Base-by-base conservation (phyloP, 805 yeast genomes). In the Saccharomyces mikatae region DNA sequence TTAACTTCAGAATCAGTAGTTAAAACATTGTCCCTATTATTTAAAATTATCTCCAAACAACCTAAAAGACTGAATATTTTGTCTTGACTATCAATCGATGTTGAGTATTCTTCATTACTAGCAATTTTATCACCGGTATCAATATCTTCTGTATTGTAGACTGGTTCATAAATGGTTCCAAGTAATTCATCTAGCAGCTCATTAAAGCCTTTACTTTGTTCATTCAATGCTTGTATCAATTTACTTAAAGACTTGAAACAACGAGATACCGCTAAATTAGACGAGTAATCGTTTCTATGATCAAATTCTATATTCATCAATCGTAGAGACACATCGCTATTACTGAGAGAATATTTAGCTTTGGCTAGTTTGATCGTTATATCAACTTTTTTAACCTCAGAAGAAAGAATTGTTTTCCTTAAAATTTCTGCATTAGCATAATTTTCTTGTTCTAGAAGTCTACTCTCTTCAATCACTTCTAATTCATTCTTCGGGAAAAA, bases 91-190 rank as follows among this genome's bases (percentile, higher is more conserved):
- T 81, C 80, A 50, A 92, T 73, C 0, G 96, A 83, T 4, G 78
- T 79, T 11, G 81, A 83, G 68, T 91, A 94, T 62, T 90, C 97
- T 50, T 82, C 86, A 13, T 91, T 90, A 52, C 84, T 82, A 14
- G 63, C 68, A 2, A 83, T 82, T 41, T 65, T 65, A 31, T 57
- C 54, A 2, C 55, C 58, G n/a, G 60, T 62, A 13, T 56, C 55
- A 30, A 56, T 53, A 14, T 54, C 53, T 4, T 30, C 49, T 26
- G 55, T 54, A 1, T 17, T 17, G 44, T 36, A 49, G 62, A 65
- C 11, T 62, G 62, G 29, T 59, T 68, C 2, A 58, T 52, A 13
- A 72, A 67, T 1, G 75, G 67, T 28, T 67, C 47, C 28, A 53
- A 50, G 6, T 14, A 65, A 52, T 4, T 62, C 57, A 8, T 52